Evolutionary conservation across 1,284 basidiomycete species (phyloP), one percentile per base, ranked within the genome.

Genomic region (Ganoderma multipileum): DNA sequence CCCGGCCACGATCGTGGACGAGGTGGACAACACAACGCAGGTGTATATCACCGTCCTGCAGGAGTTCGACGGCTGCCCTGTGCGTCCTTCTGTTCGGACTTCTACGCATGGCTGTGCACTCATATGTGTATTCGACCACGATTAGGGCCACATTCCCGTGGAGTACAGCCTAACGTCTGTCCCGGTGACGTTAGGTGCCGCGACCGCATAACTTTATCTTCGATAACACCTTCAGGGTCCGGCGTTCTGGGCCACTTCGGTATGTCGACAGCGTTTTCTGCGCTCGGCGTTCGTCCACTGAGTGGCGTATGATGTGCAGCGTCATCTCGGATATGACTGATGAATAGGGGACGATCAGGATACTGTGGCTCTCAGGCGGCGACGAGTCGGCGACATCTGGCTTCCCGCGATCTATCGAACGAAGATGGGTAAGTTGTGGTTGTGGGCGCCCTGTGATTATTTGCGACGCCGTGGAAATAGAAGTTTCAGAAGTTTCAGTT

Each of bases 91-190:
- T 59, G 47, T 50, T 26, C 47, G 47, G 47, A 50, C 38, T n/a
- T 52, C 38, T 30, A 33, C 26, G 39, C 36, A 54, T 50, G 63
- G 9, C 38, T 41, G 36, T 30, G 33, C 20, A 28, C 47, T 61
- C 36, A 62, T 44, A 47, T n/a, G 6, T 23, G 44, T 47, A 26
- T 28, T 33, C 6, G n/a, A 7, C 14, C 14, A 41, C 20, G n/a
- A 20, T 39, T 61, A 72, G 71, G 71, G 71, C 6, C 57, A 66
- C 41, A 69, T 72, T 52, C 28, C 66, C 20, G 59, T 64, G 23
- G 71, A 72, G 47, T 72, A 69, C 61, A 66, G 71, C 63, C 26
- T 72, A 66, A 66, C 68, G 11, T 72, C 66, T 12, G 63, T 71
- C 18, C 66, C 67, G 38, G 36, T 72, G 39, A 44, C 58, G 26